Conservation (phyloP, 352 stramenopile species). For the Phytophthora pistaciae region DNA sequence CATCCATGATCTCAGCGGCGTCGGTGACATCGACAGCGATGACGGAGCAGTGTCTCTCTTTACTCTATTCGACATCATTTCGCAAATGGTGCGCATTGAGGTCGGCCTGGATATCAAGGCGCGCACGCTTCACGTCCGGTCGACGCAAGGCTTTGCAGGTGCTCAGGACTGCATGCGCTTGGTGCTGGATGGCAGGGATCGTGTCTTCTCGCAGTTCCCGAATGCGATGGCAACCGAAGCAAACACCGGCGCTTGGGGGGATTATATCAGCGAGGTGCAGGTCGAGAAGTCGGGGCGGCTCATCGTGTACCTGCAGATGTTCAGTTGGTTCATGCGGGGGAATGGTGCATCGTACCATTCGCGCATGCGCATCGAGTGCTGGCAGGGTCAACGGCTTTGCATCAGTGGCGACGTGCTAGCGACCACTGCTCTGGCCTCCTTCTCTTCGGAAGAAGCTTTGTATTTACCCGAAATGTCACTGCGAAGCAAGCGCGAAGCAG, state of each 20-base stretch:
- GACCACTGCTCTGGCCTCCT: constrained; percentile 36
- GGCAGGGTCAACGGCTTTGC: constrained; percentile 44
- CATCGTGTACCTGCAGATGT: constrained; percentile 56
- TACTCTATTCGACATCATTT: constrained; percentile 50
- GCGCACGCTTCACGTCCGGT: constrained; percentile 41
- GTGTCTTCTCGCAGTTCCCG: constrained; percentile 58
- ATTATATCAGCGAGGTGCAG: constrained; percentile 64
- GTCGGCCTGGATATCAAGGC: constrained; percentile 41
- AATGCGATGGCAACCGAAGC: constrained; percentile 47
- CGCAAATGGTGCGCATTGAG: constrained; percentile 48
- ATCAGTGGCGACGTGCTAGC: constrained; percentile 56
- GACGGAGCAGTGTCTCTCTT: constrained; percentile 39
- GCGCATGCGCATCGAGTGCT: constrained; percentile 59
- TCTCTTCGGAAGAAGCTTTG: constrained; percentile 36
- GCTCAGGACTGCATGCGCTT: constrained; percentile 42
- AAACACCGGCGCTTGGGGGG: constrained; percentile 39
- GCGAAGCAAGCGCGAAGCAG: constrained; percentile 41
- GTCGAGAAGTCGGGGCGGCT: constrained; percentile 49
- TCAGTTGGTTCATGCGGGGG: constrained; percentile 39
- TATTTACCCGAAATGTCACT: constrained; percentile 56
- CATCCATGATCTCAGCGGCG: neutral
- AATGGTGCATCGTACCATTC: constrained; percentile 43
- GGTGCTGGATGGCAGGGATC: constrained; percentile 61
- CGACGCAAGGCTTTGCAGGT: constrained; percentile 30
- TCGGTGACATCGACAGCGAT: constrained; percentile 7